Base-by-base conservation (phyloP, 2,329 filamentous ascomycete species). In the Ilyonectria sp. region DNA sequence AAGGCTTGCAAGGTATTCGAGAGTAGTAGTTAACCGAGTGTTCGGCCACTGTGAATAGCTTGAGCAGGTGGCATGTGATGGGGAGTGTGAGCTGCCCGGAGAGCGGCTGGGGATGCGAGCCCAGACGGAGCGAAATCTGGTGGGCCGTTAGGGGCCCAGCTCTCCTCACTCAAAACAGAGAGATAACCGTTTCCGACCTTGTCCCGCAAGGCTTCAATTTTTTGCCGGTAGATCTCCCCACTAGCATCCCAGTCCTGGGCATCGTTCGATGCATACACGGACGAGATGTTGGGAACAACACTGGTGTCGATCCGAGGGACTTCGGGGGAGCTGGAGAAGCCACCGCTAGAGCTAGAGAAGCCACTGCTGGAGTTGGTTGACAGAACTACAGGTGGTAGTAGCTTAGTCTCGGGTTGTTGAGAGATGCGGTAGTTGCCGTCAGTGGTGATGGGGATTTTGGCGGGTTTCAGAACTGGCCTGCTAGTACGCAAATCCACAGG, bases 131-230 rank as follows among this genome's bases (percentile, higher is more conserved):
- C 60, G 61, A 68, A 76, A 35, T 76, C 74, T 54, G 74, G 19
- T n/a, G 72, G 60, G 10, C 63, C 70, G 15, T 67, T 75, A 17
- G 74, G 53, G 35, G 49, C 86, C 89, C 89, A 91, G 47, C 83
- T 86, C 79, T 96, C 93, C 75, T 97, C 95, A 67, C 93, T 92
- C 57, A 98, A 85, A 15, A 93, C 94, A 69, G 91, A 95, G 44
- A 99, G 87, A 87, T 97, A 99, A 43, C 91, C 93, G 74, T 91
- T 94, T 35, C 95, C 95, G 71, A 97, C 91, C 76, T 95, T 94
- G 76, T 92, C 92, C 68, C 94, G 92, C 60, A 98, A 83, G 3
- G 93, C 91, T 80, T 97, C 94, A 61, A 98, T 92, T 80, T 96
- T 96, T 79, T 93, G 93, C 64, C 93, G 90, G 80, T 97, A 98